phyloP scores from a whole-genome alignment of 495 filamentous ascomycete species.

The Hypoxylon trugodes region DNA sequence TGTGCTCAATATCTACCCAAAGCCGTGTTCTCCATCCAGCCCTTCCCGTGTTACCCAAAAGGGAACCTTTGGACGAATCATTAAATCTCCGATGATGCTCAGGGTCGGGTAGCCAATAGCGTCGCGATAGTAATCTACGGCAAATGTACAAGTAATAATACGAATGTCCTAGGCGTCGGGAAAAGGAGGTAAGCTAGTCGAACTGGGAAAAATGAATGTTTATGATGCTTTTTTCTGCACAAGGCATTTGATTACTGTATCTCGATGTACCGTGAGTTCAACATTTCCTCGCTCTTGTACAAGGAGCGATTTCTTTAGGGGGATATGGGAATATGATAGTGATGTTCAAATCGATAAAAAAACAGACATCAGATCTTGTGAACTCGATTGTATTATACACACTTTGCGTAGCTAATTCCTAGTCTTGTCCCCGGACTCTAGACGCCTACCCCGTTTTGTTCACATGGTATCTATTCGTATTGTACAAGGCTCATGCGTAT shows the following conservation, averaged over 20 bases:
- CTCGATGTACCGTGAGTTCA: background rate
- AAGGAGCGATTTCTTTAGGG: background rate
- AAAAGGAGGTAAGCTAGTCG: background rate
- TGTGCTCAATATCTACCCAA: constrained; percentile 18
- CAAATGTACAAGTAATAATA: constrained; percentile 25
- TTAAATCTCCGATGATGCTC: constrained; percentile 38
- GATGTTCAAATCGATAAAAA: constrained; percentile 4
- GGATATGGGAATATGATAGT: background rate
- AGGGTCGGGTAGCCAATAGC: constrained; percentile 11
- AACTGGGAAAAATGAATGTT: background rate
- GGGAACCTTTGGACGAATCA: constrained; percentile 35
- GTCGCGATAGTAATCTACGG: constrained; percentile 12
- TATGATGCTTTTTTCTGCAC: background rate
- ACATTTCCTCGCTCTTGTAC: too few relatives aligned
- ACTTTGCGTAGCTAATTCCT: constrained; percentile 4
- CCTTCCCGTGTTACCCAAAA: constrained; percentile 32
- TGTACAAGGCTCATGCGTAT: constrained; percentile 40
- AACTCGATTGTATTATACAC: constrained; percentile 16
- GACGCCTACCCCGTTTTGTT: constrained; percentile 35
- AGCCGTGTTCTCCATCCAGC: constrained; percentile 2
- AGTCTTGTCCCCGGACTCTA: constrained; percentile 19
- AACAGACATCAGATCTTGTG: background rate
- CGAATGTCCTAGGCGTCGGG: constrained; percentile 18
- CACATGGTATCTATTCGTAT: constrained; percentile 42
- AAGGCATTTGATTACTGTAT: background rate